Evolutionary conservation across 2,329 filamentous ascomycete species (phyloP), one percentile per base, ranked within the genome.

Genomic region (Ceratocystis ficicola): DNA sequence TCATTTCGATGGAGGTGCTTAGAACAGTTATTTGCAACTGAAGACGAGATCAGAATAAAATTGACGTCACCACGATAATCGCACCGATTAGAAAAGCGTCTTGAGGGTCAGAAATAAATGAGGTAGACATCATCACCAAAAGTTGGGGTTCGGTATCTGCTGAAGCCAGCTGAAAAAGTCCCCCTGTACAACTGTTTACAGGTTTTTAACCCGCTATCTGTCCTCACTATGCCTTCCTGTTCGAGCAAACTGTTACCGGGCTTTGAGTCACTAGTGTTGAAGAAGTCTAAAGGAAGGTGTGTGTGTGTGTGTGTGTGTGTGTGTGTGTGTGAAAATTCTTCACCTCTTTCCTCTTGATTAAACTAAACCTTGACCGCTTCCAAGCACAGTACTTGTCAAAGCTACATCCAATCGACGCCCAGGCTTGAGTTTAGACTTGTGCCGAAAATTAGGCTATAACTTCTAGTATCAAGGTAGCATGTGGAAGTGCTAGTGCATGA

Each of bases 201-300:
- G 28, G 28, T 32, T 17, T 50, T 7, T 12, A 30, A 25, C 5
- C 17, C 28, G 12, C 52, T 30, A 59, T 52, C 48, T 52, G 52
- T 32, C 52, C 28, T 32, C 10, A 59, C 12, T 59, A 59, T 8
- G n/a, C 52, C 52, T 52, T 52, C 48, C 48, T 20, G 20, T 52
- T 25, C 20, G 48, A 25, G 48, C 25, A 52, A 25, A 52, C 28
- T 22, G 52, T 5, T 59, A n/a, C 52, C 7, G 8, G n/a, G 5
- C 52, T 57, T 55, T 57, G 52, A 57, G 52, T 57, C 52, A 59
- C 15, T 59, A 32, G 52, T 59, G 25, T 32, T 59, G 52, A 59
- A 30, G 22, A 59, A 59, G 17, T 59, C 17, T 25, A 59, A 59
- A 59, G 52, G 52, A 59, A 30, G 52, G 52, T 17, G 17, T 48